A percentile compares a stretch with the other conserved stretches of the same genome.
Evolutionary conservation across 148 eudicot genomes (phyloP).

Genomic region (Chenopodium formosanum): DNA sequence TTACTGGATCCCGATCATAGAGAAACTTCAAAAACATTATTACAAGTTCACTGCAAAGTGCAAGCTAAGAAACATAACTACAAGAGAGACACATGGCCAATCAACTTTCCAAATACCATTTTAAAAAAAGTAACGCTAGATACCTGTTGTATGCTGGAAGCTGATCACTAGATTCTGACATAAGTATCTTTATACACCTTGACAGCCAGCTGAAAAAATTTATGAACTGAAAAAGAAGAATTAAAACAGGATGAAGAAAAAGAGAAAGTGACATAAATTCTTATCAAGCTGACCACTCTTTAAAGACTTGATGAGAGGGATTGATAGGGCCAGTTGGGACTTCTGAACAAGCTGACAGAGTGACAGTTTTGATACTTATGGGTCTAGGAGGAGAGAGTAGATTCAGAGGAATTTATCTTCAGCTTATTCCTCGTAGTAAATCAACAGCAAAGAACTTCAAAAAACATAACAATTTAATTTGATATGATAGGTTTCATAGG

Average conservation of each 20-base stretch:
- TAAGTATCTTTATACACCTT: conserved; percentile 75
- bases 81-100: conserved; percentile 2
- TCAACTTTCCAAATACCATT: conserved; percentile 3
- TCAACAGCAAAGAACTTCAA: neutral
- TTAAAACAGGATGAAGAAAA: neutral
- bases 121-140: conserved; percentile 6
- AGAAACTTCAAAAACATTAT: conserved; percentile 84
- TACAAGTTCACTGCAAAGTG: conserved; percentile 79
- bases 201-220: conserved; percentile 94
- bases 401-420: neutral
- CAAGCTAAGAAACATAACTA: conserved; percentile 19
- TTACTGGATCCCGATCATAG: conserved; percentile 88
- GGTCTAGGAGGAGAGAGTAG: neutral
- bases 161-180: conserved; percentile 90
- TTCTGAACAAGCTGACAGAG: neutral
- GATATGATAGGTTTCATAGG: neutral
- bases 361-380: neutral
- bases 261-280: conserved; percentile 4
- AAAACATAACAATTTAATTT: neutral
- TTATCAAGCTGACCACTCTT: neutral
- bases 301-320: neutral
- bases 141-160: conserved; percentile 80
- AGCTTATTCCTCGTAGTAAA: neutral
- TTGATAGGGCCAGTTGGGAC: neutral
- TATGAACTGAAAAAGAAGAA: conserved; percentile 58